A percentile compares a stretch with the other conserved stretches of the same genome.
phyloP scores from a whole-genome alignment of 495 filamentous ascomycete species.

The Choiromyces venosus region DNA sequence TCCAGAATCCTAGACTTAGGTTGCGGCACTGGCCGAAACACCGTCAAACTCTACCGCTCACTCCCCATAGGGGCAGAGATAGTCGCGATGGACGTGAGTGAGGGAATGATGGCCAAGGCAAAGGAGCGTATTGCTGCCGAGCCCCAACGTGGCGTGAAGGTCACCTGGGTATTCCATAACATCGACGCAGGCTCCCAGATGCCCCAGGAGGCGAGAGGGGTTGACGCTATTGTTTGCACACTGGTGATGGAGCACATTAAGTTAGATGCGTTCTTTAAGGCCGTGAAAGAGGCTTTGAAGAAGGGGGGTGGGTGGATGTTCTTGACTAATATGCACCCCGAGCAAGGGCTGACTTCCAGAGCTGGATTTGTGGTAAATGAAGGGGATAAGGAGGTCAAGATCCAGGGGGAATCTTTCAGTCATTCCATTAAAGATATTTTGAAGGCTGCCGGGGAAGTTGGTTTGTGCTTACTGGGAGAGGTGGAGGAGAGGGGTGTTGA shows the following conservation, averaged over 20 bases:
- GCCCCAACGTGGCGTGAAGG: constrained; percentile 9
- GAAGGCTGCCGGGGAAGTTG: constrained; percentile 50
- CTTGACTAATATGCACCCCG: constrained; percentile 68
- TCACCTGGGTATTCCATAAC: constrained; percentile 44
- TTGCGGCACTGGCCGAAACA: constrained; percentile 68
- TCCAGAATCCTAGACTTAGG: constrained; percentile 56
- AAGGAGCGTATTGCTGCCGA: constrained; percentile 41
- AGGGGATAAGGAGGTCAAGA: constrained; percentile 55
- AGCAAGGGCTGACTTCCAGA: constrained; percentile 60
- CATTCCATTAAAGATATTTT: constrained; percentile 55
- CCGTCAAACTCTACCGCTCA: constrained; percentile 50
- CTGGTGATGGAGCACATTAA: constrained; percentile 67
- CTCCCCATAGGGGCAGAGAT: constrained; percentile 38
- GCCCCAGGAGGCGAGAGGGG: constrained; percentile 22
- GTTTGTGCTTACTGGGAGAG: constrained; percentile 49
- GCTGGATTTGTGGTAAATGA: constrained; percentile 61
- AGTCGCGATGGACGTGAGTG: constrained; percentile 45
- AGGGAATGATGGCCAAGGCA: constrained; percentile 55
- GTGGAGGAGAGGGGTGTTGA: constrained; percentile 52
- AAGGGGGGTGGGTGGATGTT: constrained; percentile 52
- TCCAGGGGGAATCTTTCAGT: constrained; percentile 58
- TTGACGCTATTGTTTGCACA: constrained; percentile 56
- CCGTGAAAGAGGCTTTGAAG: constrained; percentile 48
- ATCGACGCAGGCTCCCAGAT: constrained; percentile 39
- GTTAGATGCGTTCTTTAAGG: constrained; percentile 53